Evolutionary conservation across 2,329 filamentous ascomycete genomes (phyloP).

Genomic region (Aureobasidium lini): DNA sequence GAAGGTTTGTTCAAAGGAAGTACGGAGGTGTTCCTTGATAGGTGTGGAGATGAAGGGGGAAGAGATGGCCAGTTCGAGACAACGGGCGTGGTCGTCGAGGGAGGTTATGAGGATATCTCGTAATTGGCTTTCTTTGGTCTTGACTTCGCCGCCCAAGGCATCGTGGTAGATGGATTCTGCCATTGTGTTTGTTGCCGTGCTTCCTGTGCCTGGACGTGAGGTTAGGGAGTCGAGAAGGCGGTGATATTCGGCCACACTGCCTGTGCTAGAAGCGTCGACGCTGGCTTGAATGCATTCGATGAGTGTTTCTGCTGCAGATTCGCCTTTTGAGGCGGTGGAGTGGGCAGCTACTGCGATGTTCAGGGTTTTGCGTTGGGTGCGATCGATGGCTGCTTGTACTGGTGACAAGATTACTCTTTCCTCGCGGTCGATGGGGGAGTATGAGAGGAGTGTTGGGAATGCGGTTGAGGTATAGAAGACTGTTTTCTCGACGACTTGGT

Average conservation of each 20-base stretch:
- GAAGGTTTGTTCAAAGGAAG: conserved; percentile 39
- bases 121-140: conserved; percentile 43
- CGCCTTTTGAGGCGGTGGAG: conserved; percentile 53
- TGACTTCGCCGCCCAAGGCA: conserved; percentile 30
- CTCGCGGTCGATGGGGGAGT: conserved; percentile 71
- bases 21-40: conserved; percentile 28
- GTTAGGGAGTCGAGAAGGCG: conserved; percentile 51
- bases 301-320: conserved; percentile 59
- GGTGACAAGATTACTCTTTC: conserved; percentile 62
- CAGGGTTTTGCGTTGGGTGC: conserved; percentile 82
- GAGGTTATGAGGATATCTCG: conserved; percentile 78
- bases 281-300: conserved; percentile 71
- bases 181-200: background rate
- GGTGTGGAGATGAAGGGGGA: conserved; percentile 58
- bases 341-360: conserved; percentile 67
- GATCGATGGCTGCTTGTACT: conserved; percentile 81
- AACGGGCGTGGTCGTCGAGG: conserved; percentile 79
- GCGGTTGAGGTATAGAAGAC: conserved; percentile 75
- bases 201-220: conserved; percentile 8
- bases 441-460: conserved; percentile 84
- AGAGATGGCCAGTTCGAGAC: conserved; percentile 73
- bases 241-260: conserved; percentile 71
- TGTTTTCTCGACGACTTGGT: conserved; percentile 75
- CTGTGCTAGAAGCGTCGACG: conserved; percentile 66
- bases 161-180: conserved; percentile 20